Evolutionary conservation across 2,329 filamentous ascomycete genomes (phyloP).

Genomic region (Mycosphaerella arachidis): DNA sequence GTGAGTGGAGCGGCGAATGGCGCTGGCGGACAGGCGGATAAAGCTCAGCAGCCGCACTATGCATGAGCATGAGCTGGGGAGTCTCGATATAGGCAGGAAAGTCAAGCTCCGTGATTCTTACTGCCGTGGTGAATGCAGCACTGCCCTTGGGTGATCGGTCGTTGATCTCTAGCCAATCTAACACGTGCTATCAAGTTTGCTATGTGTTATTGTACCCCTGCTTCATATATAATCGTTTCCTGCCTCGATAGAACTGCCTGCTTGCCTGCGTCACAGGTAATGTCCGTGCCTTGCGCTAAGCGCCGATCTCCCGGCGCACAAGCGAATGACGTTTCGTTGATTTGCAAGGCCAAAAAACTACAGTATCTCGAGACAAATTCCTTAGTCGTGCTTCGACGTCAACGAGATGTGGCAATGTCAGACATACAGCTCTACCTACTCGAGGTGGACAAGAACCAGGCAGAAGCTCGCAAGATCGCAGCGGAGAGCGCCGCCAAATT

Average conservation of each 20-base stretch:
- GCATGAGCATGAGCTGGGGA: conserved; percentile 4
- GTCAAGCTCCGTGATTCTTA: no score
- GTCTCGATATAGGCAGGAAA: no score
- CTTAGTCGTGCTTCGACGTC: not conserved
- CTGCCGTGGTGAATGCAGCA: no score
- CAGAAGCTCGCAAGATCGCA: conserved; percentile 43
- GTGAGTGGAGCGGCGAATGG: conserved; percentile 5
- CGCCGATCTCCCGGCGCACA: not conserved
- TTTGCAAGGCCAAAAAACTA: not conserved
- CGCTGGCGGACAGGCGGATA: conserved; percentile 13
- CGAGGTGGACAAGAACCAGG: conserved; percentile 46
- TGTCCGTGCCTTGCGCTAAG: not conserved
- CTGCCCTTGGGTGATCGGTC: not conserved
- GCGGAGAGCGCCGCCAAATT: conserved; percentile 46
- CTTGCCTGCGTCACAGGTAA: not conserved
- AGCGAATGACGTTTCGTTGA: not conserved
- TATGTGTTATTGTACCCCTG: not conserved
- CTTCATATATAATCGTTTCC: not conserved
- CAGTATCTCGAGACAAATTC: not conserved
- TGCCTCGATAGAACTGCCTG: not conserved
- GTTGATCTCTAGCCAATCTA: not conserved
- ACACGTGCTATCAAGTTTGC: not conserved
- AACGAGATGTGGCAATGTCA: conserved; percentile 41
- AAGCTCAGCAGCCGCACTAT: conserved; percentile 16
- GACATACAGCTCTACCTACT: conserved; percentile 51